phyloP scores from a whole-genome alignment of 139 green algal genomes.

The Chlamydomonas urium region DNA sequence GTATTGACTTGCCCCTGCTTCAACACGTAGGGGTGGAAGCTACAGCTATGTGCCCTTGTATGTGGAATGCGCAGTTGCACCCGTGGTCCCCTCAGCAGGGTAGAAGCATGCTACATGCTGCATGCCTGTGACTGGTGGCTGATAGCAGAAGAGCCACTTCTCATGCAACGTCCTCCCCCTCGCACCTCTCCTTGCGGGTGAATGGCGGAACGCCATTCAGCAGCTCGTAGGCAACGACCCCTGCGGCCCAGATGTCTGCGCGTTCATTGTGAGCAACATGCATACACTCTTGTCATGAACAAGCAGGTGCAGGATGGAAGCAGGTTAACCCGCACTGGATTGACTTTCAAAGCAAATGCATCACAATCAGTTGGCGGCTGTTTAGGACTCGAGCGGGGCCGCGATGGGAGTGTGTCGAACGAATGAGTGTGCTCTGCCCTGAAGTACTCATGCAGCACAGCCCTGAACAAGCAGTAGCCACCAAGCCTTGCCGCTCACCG shows the following conservation, averaged over 20 bases:
- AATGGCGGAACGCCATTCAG: conserved; percentile 43
- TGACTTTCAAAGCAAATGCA: no score
- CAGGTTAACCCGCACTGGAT: no score
- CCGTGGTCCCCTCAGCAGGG: no score
- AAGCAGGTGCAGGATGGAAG: no score
- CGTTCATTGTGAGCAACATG: no score
- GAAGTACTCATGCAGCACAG: no score
- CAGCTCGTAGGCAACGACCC: conserved; percentile 52
- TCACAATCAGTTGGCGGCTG: no score
- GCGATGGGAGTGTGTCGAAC: not conserved
- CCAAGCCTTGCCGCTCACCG: conserved; percentile 8
- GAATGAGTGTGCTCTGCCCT: no score
- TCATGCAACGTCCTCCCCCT: not conserved
- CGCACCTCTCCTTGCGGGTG: conserved; percentile 4
- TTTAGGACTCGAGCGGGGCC: not conserved
- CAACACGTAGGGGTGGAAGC: not conserved
- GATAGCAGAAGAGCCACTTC: not conserved
- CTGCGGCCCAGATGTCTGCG: conserved; percentile 34
- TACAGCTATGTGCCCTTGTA: no score
- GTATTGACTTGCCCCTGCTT: not conserved
- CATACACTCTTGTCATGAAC: not conserved
- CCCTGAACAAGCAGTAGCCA: no score
- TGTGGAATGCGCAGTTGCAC: no score
- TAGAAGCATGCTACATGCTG: no score
- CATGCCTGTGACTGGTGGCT: not conserved